Conservation (phyloP, 331 rosid genomes). For the Prunus yedoensis region DNA sequence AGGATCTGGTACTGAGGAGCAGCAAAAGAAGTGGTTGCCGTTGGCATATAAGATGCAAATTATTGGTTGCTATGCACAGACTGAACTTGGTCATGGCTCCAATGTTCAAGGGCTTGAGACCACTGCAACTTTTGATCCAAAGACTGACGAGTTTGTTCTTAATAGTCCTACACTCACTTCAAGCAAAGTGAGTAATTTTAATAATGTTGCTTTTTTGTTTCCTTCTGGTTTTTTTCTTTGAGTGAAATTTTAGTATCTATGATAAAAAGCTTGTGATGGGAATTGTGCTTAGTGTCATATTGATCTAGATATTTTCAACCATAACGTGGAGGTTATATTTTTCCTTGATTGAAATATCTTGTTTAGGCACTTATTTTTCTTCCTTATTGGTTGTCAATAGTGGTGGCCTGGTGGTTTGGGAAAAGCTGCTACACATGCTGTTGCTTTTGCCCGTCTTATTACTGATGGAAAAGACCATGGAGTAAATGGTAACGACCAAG, state of each 20-base stretch:
- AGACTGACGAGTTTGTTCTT: conserved; percentile 78
- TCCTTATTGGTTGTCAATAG: conserved; percentile 45
- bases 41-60: conserved; percentile 93
- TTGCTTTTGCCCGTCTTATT: conserved; percentile 86
- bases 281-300: neutral
- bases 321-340: neutral
- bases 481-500: conserved; percentile 69
- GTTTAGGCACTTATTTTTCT: conserved; percentile 27
- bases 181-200: conserved; percentile 70
- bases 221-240: neutral
- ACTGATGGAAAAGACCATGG: conserved; percentile 72
- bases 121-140: conserved; percentile 86
- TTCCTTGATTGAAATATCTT: conserved; percentile 6
- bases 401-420: conserved; percentile 99
- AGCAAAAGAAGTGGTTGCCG: conserved; percentile 87
- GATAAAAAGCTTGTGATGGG: neutral
- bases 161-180: conserved; percentile 95
- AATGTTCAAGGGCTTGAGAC: conserved; percentile 99
- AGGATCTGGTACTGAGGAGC: conserved; percentile 93
- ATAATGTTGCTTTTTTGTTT: conserved; percentile 3
- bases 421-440: conserved; percentile 80
- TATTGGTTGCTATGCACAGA: conserved; percentile 99
- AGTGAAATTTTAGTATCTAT: neutral
- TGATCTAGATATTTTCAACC: neutral
- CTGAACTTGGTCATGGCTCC: conserved; percentile 99